These are phyloP conservation scores for Pleurotus citrinopileatus DNA, from an alignment of 768 basidiomycete species.

Conservation along the genomic window DNA sequence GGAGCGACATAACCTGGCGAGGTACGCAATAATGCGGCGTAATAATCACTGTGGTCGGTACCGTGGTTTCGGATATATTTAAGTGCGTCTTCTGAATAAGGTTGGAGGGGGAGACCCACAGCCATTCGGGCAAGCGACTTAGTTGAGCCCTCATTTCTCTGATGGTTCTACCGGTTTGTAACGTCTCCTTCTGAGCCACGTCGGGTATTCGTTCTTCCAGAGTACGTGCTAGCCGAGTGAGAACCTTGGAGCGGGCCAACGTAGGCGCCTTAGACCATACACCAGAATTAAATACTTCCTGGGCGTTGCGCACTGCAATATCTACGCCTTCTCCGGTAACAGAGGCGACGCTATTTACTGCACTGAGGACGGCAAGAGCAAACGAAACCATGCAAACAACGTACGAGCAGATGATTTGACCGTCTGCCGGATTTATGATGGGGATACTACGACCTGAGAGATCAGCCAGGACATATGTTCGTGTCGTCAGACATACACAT, in stretches of 20 bases:
- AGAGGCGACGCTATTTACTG: slow-evolving; percentile 46
- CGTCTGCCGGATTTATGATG: slow-evolving; percentile 69
- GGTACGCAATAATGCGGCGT: slow-evolving; percentile 70
- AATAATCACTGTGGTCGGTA: slow-evolving; percentile 62
- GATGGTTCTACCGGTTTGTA: slow-evolving; percentile 80
- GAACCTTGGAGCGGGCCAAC: slow-evolving; percentile 58
- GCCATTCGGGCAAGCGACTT: slow-evolving; percentile 78
- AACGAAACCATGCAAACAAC: slow-evolving; percentile 18
- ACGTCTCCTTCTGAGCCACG: slow-evolving; percentile 62
- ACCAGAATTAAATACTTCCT: slow-evolving; percentile 61
- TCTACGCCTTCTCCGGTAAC: slow-evolving; percentile 52
- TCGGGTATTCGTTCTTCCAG: slow-evolving; percentile 57
- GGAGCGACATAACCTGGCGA: slow-evolving; percentile 69
- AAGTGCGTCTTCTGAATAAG: neutral
- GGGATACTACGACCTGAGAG: slow-evolving; percentile 33
- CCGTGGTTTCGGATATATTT: neutral
- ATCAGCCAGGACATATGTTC: neutral
- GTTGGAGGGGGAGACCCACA: slow-evolving; percentile 42
- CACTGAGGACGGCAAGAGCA: neutral
- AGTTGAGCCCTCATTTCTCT: slow-evolving; percentile 84
- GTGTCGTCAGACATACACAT: neutral
- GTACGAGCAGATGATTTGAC: slow-evolving; percentile 55
- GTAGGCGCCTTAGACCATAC: slow-evolving; percentile 67
- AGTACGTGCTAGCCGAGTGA: slow-evolving; percentile 60
- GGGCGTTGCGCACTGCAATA: slow-evolving; percentile 49